Evolutionary conservation across 495 filamentous ascomycete species (phyloP), one percentile per base, ranked within the genome.

Genomic region (Neurospora africana): DNA sequence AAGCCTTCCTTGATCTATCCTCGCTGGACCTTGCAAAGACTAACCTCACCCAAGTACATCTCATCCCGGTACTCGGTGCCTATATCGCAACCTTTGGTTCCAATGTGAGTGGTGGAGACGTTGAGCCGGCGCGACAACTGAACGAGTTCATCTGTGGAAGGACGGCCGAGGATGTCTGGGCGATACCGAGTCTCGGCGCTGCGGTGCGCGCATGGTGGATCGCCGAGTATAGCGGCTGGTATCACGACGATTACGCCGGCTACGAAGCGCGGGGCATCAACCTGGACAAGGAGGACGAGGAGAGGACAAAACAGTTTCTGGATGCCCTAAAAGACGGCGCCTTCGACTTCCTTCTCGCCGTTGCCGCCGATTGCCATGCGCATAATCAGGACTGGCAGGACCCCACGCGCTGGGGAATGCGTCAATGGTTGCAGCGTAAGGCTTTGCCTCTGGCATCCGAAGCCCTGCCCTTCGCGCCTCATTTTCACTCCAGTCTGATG

Each of bases 151-250:
- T 97, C 33, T 86, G 89, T 71, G 83, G 86, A 41, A 83, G 85
- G 27, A 84, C 85, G 53, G 92, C 95, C 41, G 84, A 85, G 68
- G 85, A 90, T 23, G 74, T 82, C 19, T 96, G 94, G 91, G 82
- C 83, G 7, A 78, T 97, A 61, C 84, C 88, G 37, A 88, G 87
- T 73, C 88, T 98, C 35, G 90, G 93, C 72, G 93, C 93, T 68
- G 90, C 93, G 4, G 83, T 92, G 10, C 85, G 85, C 35, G 87
- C 88, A 5, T 91, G 91, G 85, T 99, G 95, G 95, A 86, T 98
- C 43, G 89, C 91, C 61, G 93, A 97, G 71, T 97, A 97, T 79
- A 97, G 92, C 78, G 92, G 90, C 17, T 93, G 91, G 85, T 97
- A 93, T 78, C 84, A 90, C 72, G 94, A 97, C 75, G 86, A 89